Evolutionary conservation across 2,329 filamentous ascomycete genomes (phyloP).

Genomic region (Venturia pyrina): DNA sequence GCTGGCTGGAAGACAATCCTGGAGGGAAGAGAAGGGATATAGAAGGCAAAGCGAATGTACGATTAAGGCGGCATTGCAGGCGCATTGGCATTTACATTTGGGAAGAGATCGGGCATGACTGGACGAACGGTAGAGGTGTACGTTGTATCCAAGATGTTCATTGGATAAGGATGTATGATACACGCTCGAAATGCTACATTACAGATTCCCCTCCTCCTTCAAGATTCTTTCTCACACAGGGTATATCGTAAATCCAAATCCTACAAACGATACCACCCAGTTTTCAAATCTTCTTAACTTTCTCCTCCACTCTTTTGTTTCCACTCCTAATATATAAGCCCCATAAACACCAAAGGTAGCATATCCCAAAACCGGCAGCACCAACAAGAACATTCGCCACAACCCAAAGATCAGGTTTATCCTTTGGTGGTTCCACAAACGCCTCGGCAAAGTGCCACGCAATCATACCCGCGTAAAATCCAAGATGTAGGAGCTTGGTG

Average conservation of each 20-base stretch:
- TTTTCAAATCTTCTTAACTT: constrained; percentile 2
- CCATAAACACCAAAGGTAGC: constrained; percentile 86
- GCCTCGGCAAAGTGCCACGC: constrained; percentile 46
- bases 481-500: constrained; percentile 60
- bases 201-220: constrained; percentile 5
- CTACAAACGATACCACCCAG: neutral
- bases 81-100: neutral
- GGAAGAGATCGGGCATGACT: neutral
- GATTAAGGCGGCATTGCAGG: constrained; percentile 1
- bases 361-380: constrained; percentile 72
- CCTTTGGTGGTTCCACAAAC: constrained; percentile 54
- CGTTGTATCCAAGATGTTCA: neutral
- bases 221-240: neutral
- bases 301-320: constrained; percentile 18
- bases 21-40: too few species aligned
- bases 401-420: constrained; percentile 90
- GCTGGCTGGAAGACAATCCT: neutral
- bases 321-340: constrained; percentile 53
- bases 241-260: constrained; percentile 6
- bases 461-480: neutral
- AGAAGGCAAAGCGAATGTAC: neutral
- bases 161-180: neutral
- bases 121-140: neutral
- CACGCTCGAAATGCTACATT: constrained; percentile 1
- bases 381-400: constrained; percentile 84